phyloP scores from a whole-genome alignment of 2,329 filamentous ascomycete genomes.

The Paraphoma sp. region DNA sequence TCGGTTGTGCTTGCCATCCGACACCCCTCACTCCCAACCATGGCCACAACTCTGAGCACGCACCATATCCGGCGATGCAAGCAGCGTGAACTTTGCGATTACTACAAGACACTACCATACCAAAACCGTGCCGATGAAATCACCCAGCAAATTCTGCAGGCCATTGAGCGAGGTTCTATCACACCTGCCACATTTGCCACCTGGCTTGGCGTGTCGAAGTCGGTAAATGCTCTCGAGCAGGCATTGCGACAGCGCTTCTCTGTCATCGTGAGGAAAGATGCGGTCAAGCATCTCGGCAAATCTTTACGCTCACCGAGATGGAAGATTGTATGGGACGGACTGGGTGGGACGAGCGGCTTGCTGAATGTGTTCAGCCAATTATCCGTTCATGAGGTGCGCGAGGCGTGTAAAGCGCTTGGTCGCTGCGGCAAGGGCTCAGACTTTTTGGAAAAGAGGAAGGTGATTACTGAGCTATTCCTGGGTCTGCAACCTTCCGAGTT shows the following conservation, averaged over 20 bases:
- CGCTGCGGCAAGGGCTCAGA: constrained; percentile 17
- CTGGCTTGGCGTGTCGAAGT: constrained; percentile 34
- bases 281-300: constrained; percentile 28
- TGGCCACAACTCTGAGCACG: constrained; percentile 6
- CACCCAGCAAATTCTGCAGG: constrained; percentile 12
- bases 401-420: constrained; percentile 25
- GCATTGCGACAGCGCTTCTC: constrained; percentile 34
- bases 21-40: neutral
- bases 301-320: constrained; percentile 23
- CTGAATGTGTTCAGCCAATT: constrained; percentile 27
- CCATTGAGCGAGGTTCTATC: constrained; percentile 24
- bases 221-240: constrained; percentile 17
- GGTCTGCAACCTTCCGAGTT: constrained; percentile 26
- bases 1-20: no score
- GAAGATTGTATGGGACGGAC: constrained; percentile 31
- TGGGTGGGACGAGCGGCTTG: constrained; percentile 37
- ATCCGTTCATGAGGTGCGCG: constrained; percentile 32
- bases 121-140: constrained; percentile 2
- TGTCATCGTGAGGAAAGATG: constrained; percentile 21
- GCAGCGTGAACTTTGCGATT: constrained; percentile 9
- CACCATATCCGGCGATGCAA: constrained; percentile 9
- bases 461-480: constrained; percentile 29
- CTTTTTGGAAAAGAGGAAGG: constrained; percentile 19
- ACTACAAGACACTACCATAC: constrained; percentile 4
- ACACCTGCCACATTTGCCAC: constrained; percentile 21